Percentiles rank a stretch among this genome's conserved stretches.
Conservation (phyloP, 2,329 filamentous ascomycete species). For the Cladophialophora immunda region DNA sequence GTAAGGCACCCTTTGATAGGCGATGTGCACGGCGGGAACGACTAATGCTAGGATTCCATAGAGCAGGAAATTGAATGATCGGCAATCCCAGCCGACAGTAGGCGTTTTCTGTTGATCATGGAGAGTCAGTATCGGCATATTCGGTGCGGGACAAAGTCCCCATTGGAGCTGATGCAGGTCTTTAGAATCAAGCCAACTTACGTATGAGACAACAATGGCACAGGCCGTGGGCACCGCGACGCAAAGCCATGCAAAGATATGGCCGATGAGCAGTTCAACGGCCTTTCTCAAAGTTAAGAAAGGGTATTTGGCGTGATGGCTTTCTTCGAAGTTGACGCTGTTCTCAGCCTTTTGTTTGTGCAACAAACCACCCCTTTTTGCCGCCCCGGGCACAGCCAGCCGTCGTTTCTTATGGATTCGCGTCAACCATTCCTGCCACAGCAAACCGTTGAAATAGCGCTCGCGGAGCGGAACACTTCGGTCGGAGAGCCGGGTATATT, state of each 20-base stretch:
- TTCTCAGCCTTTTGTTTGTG: neutral
- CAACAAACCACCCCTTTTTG: too few relatives aligned
- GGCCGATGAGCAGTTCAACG: neutral
- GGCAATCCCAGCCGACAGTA: conserved; percentile 8
- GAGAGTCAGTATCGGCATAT: neutral
- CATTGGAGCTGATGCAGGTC: neutral
- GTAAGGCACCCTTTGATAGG: neutral
- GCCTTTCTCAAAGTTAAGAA: neutral
- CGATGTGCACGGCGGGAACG: neutral
- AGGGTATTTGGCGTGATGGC: neutral
- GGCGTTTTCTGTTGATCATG: neutral
- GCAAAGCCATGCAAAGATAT: neutral
- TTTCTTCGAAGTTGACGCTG: neutral
- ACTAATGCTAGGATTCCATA: conserved; percentile 7
- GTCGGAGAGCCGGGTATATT: neutral
- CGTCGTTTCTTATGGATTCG: neutral
- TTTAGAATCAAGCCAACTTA: neutral
- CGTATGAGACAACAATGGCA: neutral
- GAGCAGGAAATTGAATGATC: conserved; percentile 19
- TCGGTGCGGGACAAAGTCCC: neutral
- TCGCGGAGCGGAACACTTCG: conserved; percentile 3
- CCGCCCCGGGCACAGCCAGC: neutral
- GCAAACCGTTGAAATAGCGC: conserved; percentile 7
- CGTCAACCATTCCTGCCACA: conserved; percentile 4
- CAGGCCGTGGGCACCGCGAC: neutral